Base-by-base conservation (phyloP, 2,329 filamentous ascomycete genomes). In the Colletotrichum coccodes region DNA sequence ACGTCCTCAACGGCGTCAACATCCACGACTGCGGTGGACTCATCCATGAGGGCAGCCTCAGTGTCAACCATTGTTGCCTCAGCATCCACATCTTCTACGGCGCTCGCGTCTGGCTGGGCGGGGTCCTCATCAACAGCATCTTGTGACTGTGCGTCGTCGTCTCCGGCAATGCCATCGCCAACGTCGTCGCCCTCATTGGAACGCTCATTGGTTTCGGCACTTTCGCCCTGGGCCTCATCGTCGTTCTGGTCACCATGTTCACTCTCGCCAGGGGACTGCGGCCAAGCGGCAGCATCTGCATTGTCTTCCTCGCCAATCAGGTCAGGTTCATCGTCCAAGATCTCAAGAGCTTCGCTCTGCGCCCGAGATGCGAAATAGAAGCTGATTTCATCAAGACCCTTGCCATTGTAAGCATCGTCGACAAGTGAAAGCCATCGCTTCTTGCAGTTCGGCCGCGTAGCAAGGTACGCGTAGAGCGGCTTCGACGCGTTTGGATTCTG, bases 401-500 rank as follows among this genome's bases (percentile, higher is more conserved):
- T 81, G 21, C 81, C 82, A 23, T 77, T 76, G 7, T 80, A 78
- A 4, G 82, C 82, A 67, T 82, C 82, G 56, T 84, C 81, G 32
- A 81, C 74, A 16, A 84, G 70, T 8, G 75, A 80, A 12, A 82
- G 78, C 32, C 81, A 75, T n/a, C 81, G 77, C 67, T 77, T 82
- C 58, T 75, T 77, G 49, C 78, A 75, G 54, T 78, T 82, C 6
- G 81, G 77, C 52, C 80, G 80, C 16, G 80, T 80, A 64, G 82
- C 79, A 9, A 84, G 73, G 67, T 81, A 83, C 4, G 81, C 82
- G 56, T 83, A 83, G n/a, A 84, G 71, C 1, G 76, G 76, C 18
- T 80, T 78, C 12, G 76, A 75, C 32, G 74, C 74, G 30, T 83
- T 77, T 12, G 80, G 78, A 53, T 84, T 79, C 69, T 84, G 80